Evolutionary conservation across 331 rosid genomes (phyloP).

Genomic region (Quercus lobata): DNA sequence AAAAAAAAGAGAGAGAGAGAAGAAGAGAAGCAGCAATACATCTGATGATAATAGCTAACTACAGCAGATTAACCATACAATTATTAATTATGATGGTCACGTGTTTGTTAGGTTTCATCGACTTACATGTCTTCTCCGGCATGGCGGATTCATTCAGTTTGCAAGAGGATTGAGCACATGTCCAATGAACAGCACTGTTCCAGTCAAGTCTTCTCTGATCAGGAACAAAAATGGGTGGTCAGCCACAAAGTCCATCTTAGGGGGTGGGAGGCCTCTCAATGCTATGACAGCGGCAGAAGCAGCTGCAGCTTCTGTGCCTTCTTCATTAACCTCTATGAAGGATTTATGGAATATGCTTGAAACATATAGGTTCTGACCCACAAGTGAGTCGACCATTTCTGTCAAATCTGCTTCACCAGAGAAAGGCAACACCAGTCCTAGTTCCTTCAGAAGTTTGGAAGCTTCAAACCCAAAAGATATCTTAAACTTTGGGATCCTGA

Average conservation of each 20-base stretch:
- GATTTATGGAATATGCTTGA: slow-evolving; percentile 62
- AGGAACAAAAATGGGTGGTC: slow-evolving; percentile 76
- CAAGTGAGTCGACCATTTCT: slow-evolving; percentile 68
- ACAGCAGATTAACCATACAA: not conserved
- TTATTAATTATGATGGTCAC: not conserved
- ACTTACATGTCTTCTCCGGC: not conserved
- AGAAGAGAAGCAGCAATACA: no score
- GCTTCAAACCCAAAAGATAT: slow-evolving; percentile 67
- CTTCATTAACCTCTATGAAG: slow-evolving; percentile 81
- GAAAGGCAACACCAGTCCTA: slow-evolving; percentile 73
- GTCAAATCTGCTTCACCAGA: slow-evolving; percentile 54
- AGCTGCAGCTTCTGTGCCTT: slow-evolving; percentile 91
- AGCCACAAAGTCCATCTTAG: slow-evolving; percentile 56
- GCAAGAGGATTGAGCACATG: slow-evolving; percentile 71
- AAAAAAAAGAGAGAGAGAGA: no score
- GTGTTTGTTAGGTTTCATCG: not conserved
- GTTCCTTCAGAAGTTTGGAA: slow-evolving; percentile 44
- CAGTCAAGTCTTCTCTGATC: slow-evolving; percentile 63
- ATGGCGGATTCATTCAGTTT: slow-evolving; percentile 2
- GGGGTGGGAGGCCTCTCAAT: not conserved
- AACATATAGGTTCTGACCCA: slow-evolving; percentile 38
- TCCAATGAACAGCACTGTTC: slow-evolving; percentile 64
- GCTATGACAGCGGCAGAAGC: slow-evolving; percentile 29
- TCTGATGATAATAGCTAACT: not conserved
- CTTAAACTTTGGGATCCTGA: slow-evolving; percentile 71